Base-by-base conservation (phyloP, 768 basidiomycete species). In the Lactarius hengduanensis region DNA sequence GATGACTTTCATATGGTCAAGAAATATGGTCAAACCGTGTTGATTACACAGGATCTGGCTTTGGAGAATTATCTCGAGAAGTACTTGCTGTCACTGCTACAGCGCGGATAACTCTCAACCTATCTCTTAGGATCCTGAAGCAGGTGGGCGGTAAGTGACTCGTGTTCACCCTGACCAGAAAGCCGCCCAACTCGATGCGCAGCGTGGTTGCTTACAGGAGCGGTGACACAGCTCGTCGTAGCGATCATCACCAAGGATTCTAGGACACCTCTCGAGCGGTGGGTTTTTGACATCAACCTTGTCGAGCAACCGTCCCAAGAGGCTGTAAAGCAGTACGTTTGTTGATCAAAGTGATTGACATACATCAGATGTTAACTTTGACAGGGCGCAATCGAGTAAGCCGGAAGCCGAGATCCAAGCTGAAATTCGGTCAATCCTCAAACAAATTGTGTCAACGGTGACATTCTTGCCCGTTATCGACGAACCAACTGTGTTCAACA, bases 1-100 rank as follows among this genome's bases (percentile, higher is more conserved):
- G 97, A 98, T 77, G 97, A 99, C 79, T 99, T 99, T 76, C 91
- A 94, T 74, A 96, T 97, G 93, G 96, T 99, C 66, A 99, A 98
- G 78, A 99, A 98, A 76, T 99, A 98, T 71, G 96, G 97, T 0
- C 89, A 98, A 74, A 95, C 94, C 0, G 92, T 99, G 61, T 83
- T 98, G 30, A 90, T 98, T 8, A 97, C 96, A 0, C 91, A 95
- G 70, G 96, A 99, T 71, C 86, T 95, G 57, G 90, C 91, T 4
- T 79, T 99, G 57, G 94, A 98, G 74, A 92, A 90, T 74, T 98
- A 99, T 74, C 84, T 98, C n/a, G 87, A 91, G 62, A 86, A 86
- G 91, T 90, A 71, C 34, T 76, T 71, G 16, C 18, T 30, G 36
- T 54, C 50, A 57, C 45, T 30, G 22, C 59, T 57, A 34, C 26